Conservation (phyloP, 257 asterid species). For the Perilla frutescens region DNA sequence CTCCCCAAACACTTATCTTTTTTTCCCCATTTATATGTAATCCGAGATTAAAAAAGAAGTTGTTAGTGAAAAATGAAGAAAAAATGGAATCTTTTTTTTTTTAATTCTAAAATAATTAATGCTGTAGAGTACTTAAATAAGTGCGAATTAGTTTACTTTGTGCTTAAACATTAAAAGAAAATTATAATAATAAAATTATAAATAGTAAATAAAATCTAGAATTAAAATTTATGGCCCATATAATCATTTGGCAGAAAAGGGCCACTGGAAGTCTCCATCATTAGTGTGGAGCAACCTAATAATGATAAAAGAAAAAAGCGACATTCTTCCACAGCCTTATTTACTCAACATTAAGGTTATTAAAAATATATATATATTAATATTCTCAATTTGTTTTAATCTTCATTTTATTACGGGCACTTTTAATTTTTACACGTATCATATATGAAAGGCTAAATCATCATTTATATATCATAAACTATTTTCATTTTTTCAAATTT, state of each 20-base stretch:
- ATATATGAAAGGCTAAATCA: too few relatives aligned
- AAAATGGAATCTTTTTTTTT: not conserved
- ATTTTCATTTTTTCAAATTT: too few relatives aligned
- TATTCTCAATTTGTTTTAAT: not conserved
- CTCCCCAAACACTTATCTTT: too few relatives aligned
- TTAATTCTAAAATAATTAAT: not conserved
- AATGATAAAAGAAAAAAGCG: slow-evolving; percentile 36
- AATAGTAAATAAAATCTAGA: slow-evolving; percentile 12
- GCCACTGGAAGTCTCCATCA: slow-evolving; percentile 40
- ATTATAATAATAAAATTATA: not conserved
- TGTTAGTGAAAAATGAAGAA: not conserved
- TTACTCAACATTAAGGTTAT: not conserved
- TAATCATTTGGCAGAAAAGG: slow-evolving; percentile 43
- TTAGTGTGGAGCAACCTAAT: slow-evolving; percentile 40
- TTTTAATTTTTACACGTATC: too few relatives aligned
- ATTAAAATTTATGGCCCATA: slow-evolving; percentile 41
- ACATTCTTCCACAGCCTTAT: slow-evolving; percentile 23
- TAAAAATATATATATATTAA: not conserved
- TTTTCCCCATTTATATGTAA: too few relatives aligned
- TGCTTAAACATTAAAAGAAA: slow-evolving; percentile 36
- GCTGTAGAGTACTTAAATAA: not conserved
- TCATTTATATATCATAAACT: too few relatives aligned
- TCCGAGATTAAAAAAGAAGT: not conserved
- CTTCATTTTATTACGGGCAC: not conserved
- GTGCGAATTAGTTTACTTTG: slow-evolving; percentile 11